phyloP scores from a whole-genome alignment of 2,329 filamentous ascomycete genomes.

The Hypoxylon sp. region DNA sequence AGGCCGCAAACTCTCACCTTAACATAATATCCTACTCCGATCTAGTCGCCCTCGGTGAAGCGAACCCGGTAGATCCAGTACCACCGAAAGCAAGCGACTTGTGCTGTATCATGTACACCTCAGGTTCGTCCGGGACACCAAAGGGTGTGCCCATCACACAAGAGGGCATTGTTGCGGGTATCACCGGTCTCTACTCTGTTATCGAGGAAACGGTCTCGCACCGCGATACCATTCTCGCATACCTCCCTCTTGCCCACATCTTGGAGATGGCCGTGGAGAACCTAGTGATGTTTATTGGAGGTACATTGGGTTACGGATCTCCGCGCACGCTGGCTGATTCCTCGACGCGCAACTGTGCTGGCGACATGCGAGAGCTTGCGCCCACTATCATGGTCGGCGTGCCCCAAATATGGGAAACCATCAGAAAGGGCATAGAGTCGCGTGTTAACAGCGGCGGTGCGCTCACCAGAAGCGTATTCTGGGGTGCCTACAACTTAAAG shows the following conservation, averaged over 20 bases:
- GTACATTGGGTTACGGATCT: constrained; percentile 93
- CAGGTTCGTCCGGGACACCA: constrained; percentile 88
- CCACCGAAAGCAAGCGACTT: constrained; percentile 82
- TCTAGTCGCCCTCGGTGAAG: constrained; percentile 71
- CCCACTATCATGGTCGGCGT: constrained; percentile 95
- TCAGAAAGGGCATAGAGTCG: constrained; percentile 91
- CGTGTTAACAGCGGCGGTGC: constrained; percentile 81
- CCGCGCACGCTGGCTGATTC: constrained; percentile 88
- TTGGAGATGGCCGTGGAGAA: constrained; percentile 98
- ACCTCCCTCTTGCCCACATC: constrained; percentile 95
- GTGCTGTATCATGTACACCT: constrained; percentile 90
- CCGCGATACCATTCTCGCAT: constrained; percentile 86
- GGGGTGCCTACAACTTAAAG: constrained; percentile 74
- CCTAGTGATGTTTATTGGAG: constrained; percentile 88
- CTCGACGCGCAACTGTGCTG: constrained; percentile 89
- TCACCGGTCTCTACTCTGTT: constrained; percentile 84
- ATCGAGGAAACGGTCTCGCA: constrained; percentile 84
- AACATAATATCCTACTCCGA: constrained; percentile 70
- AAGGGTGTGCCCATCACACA: constrained; percentile 92
- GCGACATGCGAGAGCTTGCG: constrained; percentile 92
- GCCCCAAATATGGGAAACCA: constrained; percentile 95
- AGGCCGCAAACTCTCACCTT: constrained; percentile 68
- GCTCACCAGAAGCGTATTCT: constrained; percentile 85
- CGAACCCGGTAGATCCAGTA: constrained; percentile 78
- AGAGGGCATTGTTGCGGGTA: constrained; percentile 82